Evolutionary conservation across 208 protist genomes (phyloP).

Genomic region (Herpetomonas muscarum): DNA sequence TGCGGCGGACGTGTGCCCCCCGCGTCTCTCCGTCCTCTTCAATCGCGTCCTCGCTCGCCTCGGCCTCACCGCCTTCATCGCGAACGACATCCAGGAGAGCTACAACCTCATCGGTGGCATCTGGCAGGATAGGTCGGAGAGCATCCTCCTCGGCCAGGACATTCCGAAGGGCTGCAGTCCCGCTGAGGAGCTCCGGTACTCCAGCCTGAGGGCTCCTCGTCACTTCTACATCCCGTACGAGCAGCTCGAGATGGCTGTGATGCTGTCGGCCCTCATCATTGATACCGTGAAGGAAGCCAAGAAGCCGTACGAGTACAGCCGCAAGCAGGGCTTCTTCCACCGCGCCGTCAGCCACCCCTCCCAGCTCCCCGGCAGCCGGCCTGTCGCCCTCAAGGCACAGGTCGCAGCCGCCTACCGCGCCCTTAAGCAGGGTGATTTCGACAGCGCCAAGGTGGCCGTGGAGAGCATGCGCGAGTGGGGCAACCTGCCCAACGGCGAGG

Average conservation of each 20-base stretch:
- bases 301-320: slow-evolving; percentile 73
- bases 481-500: slow-evolving; percentile 47
- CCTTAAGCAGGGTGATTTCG: slow-evolving; percentile 72
- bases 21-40: slow-evolving; percentile 51
- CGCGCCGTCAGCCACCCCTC: slow-evolving; percentile 40
- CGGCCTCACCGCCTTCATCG: slow-evolving; percentile 73
- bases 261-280: slow-evolving; percentile 74
- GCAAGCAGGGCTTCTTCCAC: slow-evolving; percentile 70
- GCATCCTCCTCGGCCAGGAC: slow-evolving; percentile 64
- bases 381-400: slow-evolving; percentile 61
- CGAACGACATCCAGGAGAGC: slow-evolving; percentile 49
- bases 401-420: slow-evolving; percentile 56
- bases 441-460: slow-evolving; percentile 46
- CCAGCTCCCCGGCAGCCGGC: slow-evolving; percentile 49
- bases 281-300: slow-evolving; percentile 71
- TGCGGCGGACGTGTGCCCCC: slow-evolving; percentile 7
- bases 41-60: slow-evolving; percentile 82
- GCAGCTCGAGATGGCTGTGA: slow-evolving; percentile 67
- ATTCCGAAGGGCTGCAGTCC: slow-evolving; percentile 31
- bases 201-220: slow-evolving; percentile 50
- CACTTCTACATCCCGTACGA: slow-evolving; percentile 55
- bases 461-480: slow-evolving; percentile 59
- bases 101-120: slow-evolving; percentile 61
- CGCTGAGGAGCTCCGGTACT: slow-evolving; percentile 50
- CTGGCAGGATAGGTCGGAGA: slow-evolving; percentile 47